Base-by-base conservation (phyloP, 108 stramenopile genomes). In the Cyclotella kingstonii region DNA sequence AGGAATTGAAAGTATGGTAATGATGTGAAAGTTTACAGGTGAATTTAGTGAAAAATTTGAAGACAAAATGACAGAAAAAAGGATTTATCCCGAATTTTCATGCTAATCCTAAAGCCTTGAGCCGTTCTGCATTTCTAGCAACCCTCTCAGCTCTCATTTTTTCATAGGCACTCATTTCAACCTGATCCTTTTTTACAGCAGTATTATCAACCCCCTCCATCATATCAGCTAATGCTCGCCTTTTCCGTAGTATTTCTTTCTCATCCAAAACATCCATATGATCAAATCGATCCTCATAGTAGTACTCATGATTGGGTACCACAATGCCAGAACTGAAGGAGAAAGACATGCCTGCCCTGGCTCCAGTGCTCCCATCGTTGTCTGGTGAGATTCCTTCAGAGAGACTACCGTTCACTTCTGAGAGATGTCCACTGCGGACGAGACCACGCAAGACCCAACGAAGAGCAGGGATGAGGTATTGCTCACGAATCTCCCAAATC, bases 131-230 rank as follows among this genome's bases (percentile, higher is more conserved):
- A 73, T 94, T 94, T 33, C 93, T 55, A 23, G 86, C 84, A 1
- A 94, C 86, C 17, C 88, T 78, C 27, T 87, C 89, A 4, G 86
- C 88, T 27, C 93, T 78, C 49, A 83, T 64, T 63, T 90, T 85
- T 60, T 94, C 93, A 67, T 94, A 94, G 49, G 81, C 93, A 54
- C 86, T 91, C 66, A 91, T 50, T 63, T 94, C 93, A 47, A 90
- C 66, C 43, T 74, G 46, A 27, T 62, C 72, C 12, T 79, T 70
- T n/a, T 36, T 42, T 61, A 23, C 67, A 48, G n/a, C 54, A 52
- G 17, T 54, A 63, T 15, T 22, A 33, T 0, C 52, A 66, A 38
- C 8, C 58, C 36, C 18, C 60, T 10, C 29, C 47, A n/a, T n/a
- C n/a, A n/a, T n/a, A n/a, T n/a, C n/a, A 34, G 63, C 53, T 56